Percentiles rank a stretch among this genome's conserved stretches.
Evolutionary conservation across 169 alveolate genomes (phyloP).

Genomic region (Cryptosporidium xiaoi): DNA sequence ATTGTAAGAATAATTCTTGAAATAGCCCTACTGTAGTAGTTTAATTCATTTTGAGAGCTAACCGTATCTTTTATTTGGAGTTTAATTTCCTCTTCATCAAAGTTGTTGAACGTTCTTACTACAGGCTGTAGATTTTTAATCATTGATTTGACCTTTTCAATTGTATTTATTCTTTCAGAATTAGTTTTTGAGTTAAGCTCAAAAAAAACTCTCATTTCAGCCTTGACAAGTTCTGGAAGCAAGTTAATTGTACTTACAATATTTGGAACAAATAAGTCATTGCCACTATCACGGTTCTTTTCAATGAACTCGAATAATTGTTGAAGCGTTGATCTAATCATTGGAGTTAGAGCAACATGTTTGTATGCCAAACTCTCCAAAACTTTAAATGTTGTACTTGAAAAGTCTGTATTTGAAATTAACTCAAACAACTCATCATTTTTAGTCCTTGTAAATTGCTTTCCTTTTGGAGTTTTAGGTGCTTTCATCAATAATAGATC

Average conservation of each 20-base stretch:
- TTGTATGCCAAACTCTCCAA: constrained; percentile 22
- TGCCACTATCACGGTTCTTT: background rate
- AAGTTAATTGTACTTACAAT: constrained; percentile 6
- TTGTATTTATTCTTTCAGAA: constrained; percentile 12
- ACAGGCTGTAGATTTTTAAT: constrained; percentile 26
- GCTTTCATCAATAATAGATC: constrained; percentile 6
- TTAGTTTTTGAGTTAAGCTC: constrained; percentile 13
- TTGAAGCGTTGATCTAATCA: background rate
- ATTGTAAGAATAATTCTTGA: constrained; percentile 30
- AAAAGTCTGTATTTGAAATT: constrained; percentile 43
- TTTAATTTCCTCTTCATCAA: constrained; percentile 31
- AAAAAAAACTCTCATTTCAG: constrained; percentile 24
- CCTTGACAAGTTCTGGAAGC: constrained; percentile 43
- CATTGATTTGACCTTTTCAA: constrained; percentile 59
- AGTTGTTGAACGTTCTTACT: background rate
- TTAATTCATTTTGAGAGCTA: constrained; percentile 17
- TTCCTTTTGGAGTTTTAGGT: background rate
- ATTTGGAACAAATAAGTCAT: background rate
- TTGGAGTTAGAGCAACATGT: constrained; percentile 61
- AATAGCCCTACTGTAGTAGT: constrained; percentile 13
- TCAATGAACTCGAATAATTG: background rate
- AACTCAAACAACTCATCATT: constrained; percentile 11
- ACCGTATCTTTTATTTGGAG: background rate
- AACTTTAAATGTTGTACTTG: background rate
- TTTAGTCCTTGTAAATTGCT: background rate